Percentiles rank a stretch among this genome's conserved stretches.
Evolutionary conservation across 805 yeast species (phyloP).

Genomic region (Hanseniaspora clermontiae): DNA sequence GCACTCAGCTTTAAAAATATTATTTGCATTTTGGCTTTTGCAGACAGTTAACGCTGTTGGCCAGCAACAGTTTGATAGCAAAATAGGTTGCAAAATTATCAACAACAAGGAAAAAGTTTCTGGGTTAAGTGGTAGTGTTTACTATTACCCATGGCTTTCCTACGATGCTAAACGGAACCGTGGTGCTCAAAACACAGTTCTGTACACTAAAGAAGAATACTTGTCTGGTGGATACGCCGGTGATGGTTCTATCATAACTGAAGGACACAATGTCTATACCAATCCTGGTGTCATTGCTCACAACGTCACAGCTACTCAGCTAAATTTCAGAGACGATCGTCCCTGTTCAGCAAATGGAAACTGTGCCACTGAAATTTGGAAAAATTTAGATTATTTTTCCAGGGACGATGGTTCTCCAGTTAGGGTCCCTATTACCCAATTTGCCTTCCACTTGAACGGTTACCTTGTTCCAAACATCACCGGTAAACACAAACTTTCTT

Average conservation of each 20-base stretch:
- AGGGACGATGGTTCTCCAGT: background rate
- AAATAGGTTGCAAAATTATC: background rate
- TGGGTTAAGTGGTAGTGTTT: constrained; percentile 4
- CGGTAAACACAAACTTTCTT: background rate
- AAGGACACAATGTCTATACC: background rate
- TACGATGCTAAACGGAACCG: background rate
- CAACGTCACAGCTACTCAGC: background rate
- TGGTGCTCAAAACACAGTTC: background rate
- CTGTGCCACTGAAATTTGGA: background rate
- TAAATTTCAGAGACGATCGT: background rate
- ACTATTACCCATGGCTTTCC: constrained; percentile 1
- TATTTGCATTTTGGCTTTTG: background rate
- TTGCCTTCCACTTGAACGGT: constrained; percentile 4
- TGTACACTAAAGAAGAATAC: background rate
- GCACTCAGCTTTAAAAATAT: background rate
- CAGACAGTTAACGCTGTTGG: background rate
- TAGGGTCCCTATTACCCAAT: background rate
- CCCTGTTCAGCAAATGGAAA: background rate
- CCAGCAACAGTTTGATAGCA: background rate
- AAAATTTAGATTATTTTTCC: background rate
- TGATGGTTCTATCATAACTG: background rate
- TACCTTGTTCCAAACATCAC: background rate
- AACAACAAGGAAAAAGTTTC: background rate
- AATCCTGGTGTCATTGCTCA: background rate
- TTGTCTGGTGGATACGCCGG: constrained; percentile 6